phyloP scores from a whole-genome alignment of 495 filamentous ascomycete genomes.

The Hypoxylon rickii region DNA sequence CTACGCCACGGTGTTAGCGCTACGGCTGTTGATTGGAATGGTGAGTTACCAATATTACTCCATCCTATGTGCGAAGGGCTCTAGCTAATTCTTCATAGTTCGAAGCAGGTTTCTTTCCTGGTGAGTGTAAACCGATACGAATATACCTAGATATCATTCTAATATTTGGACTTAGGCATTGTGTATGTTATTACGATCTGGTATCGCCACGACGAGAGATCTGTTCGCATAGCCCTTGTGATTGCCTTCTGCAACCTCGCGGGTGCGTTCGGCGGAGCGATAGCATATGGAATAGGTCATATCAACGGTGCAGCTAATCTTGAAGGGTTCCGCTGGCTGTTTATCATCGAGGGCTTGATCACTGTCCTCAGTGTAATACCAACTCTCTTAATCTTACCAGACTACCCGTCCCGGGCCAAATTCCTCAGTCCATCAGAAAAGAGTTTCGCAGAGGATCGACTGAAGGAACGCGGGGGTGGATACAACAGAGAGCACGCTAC shows the following conservation, averaged over 20 bases:
- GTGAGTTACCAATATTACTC: slow-evolving; percentile 8
- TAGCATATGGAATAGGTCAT: slow-evolving; percentile 39
- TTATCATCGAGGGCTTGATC: slow-evolving; percentile 28
- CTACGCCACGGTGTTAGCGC: slow-evolving; percentile 24
- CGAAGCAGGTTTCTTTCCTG: slow-evolving; percentile 51
- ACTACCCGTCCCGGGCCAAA: slow-evolving; percentile 73
- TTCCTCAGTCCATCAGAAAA: slow-evolving; percentile 70
- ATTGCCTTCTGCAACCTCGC: slow-evolving; percentile 54
- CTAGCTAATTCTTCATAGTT: slow-evolving; percentile 16
- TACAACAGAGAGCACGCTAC: slow-evolving; percentile 69
- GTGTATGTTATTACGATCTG: slow-evolving; percentile 54
- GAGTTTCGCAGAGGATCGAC: slow-evolving; percentile 59
- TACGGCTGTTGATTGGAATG: slow-evolving; percentile 31
- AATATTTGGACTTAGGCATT: slow-evolving; percentile 31
- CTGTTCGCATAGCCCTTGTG: slow-evolving; percentile 51
- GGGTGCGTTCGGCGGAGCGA: slow-evolving; percentile 52
- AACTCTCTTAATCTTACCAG: slow-evolving; percentile 59
- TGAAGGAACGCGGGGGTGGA: slow-evolving; percentile 65
- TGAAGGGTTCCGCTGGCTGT: slow-evolving; percentile 35
- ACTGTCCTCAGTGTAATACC: slow-evolving; percentile 19
- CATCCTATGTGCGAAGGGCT: neutral
- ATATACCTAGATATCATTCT: too few species aligned
- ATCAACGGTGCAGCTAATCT: slow-evolving; percentile 21
- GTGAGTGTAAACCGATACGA: too few species aligned
- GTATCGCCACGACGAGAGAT: slow-evolving; percentile 55